A percentile compares a stretch with the other conserved stretches of the same genome.
Conservation (phyloP, 139 green algal genomes). For the Pycnococcus provasolii region DNA sequence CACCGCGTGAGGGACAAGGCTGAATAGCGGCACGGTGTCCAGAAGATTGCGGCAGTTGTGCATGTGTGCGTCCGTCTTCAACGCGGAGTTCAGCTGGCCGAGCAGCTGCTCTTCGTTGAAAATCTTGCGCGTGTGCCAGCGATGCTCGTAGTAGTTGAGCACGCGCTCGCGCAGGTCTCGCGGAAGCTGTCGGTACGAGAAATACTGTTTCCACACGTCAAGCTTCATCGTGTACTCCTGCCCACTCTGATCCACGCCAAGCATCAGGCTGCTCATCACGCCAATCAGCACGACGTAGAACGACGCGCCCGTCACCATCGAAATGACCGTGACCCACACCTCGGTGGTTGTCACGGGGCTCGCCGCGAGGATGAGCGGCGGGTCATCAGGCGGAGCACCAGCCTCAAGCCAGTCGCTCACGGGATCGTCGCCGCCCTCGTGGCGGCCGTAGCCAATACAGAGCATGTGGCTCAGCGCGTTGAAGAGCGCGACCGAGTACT, state of each 20-base stretch:
- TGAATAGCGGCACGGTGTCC: too few species aligned
- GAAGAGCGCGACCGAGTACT: constrained; percentile 33
- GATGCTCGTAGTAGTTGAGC: constrained; percentile 8
- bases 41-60: too few species aligned
- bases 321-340: too few species aligned
- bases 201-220: constrained; percentile 12
- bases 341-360: neutral
- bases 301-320: constrained; percentile 18
- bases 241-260: neutral
- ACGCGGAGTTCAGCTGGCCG: constrained; percentile 28
- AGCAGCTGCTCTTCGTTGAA: constrained; percentile 10
- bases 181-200: constrained; percentile 7
- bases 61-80: constrained; percentile 27
- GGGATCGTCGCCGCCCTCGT: neutral
- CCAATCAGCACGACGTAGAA: constrained; percentile 41
- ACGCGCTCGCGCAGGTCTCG: constrained; percentile 7
- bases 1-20: too few species aligned
- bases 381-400: too few species aligned
- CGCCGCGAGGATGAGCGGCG: neutral
- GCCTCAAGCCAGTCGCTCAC: too few species aligned
- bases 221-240: constrained; percentile 9
- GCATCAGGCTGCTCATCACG: constrained; percentile 34
- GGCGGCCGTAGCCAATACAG: constrained; percentile 32
- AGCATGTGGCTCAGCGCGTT: constrained; percentile 32
- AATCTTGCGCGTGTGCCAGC: constrained; percentile 15